These are phyloP conservation scores for Trichoderma harzianum DNA, from an alignment of 2,329 filamentous ascomycete genomes.

Conservation along the genomic window DNA sequence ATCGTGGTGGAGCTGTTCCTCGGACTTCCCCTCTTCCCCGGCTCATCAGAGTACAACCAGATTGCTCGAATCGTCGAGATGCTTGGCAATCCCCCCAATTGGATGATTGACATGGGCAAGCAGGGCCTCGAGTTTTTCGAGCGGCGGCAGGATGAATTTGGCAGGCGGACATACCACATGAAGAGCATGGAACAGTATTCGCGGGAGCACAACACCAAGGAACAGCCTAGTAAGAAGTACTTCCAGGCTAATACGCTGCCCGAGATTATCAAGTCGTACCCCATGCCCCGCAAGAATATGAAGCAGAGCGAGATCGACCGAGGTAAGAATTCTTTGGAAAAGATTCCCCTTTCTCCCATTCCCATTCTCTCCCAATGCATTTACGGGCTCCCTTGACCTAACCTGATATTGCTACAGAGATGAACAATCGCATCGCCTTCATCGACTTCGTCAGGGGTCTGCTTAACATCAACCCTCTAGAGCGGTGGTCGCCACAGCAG, in stretches of 20 bases:
- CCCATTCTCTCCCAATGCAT: not conserved
- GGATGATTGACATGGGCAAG: slow-evolving; percentile 99
- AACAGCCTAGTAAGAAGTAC: slow-evolving; percentile 99
- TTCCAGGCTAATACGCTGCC: slow-evolving; percentile 92
- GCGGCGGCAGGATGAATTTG: slow-evolving; percentile 86
- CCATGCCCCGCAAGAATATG: slow-evolving; percentile 99
- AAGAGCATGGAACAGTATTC: slow-evolving; percentile 99
- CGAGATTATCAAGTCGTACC: slow-evolving; percentile 96
- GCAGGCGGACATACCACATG: slow-evolving; percentile 81
- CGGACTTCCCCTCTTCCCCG: slow-evolving; percentile 89
- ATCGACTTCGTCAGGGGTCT: slow-evolving; percentile 96
- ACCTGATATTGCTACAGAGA: slow-evolving; percentile 61
- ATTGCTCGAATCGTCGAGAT: slow-evolving; percentile 97
- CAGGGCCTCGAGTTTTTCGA: slow-evolving; percentile 97
- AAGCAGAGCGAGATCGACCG: slow-evolving; percentile 93
- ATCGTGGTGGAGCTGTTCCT: slow-evolving; percentile 98
- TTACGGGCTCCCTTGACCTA: not conserved
- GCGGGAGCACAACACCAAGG: slow-evolving; percentile 90
- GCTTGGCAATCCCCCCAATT: slow-evolving; percentile 91
- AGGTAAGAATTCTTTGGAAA: slow-evolving; percentile 54
- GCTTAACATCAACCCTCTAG: slow-evolving; percentile 89
- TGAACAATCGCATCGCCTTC: slow-evolving; percentile 95
- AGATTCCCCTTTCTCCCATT: not conserved
- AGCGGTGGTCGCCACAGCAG: slow-evolving; percentile 96
- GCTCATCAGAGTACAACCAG: slow-evolving; percentile 98